phyloP scores from a whole-genome alignment of 2,329 filamentous ascomycete genomes.

The Zymoseptoria crescenta region DNA sequence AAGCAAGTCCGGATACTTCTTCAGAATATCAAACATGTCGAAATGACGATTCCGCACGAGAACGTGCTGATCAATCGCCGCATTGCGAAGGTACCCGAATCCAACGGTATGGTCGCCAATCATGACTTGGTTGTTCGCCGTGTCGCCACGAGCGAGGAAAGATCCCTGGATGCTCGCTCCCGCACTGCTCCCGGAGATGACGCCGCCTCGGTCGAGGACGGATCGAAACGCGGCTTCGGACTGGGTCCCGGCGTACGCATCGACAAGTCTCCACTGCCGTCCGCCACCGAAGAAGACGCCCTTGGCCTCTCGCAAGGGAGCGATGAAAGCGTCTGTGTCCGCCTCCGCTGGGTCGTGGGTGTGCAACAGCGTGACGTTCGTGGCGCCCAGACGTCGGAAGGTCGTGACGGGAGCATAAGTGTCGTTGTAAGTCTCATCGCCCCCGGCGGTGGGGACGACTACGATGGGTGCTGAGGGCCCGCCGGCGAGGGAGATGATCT shows the following conservation, averaged over 20 bases:
- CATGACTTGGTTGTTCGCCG: constrained; percentile 16
- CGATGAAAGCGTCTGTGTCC: constrained; percentile 17
- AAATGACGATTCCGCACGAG: constrained; percentile 18
- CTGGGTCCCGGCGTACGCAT: constrained; percentile 18
- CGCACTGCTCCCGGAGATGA: constrained; percentile 15
- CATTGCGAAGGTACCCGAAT: constrained; percentile 18
- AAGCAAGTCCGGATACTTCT: constrained; percentile 13
- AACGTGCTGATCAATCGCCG: constrained; percentile 19
- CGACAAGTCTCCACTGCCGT: constrained; percentile 19
- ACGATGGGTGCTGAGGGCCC: constrained; percentile 13
- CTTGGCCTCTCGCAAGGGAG: constrained; percentile 10
- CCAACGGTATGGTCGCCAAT: constrained; percentile 18
- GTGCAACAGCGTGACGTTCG: constrained; percentile 17
- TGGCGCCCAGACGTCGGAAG: constrained; percentile 13
- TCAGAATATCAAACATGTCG: constrained; percentile 15
- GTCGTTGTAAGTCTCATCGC: constrained; percentile 13
- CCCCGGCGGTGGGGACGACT: constrained; percentile 17
- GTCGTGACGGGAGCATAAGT: constrained; percentile 13
- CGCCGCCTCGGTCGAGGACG: constrained; percentile 17
- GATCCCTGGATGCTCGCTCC: constrained; percentile 18
- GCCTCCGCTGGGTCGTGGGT: constrained; percentile 17
- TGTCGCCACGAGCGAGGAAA: constrained; percentile 19
- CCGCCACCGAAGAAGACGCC: constrained; percentile 20
- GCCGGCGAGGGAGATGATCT: constrained; percentile 16
- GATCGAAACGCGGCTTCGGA: constrained; percentile 14